These are phyloP conservation scores for Populus hybrid DNA, from an alignment of 441 rosid species.

Conservation along the genomic window DNA sequence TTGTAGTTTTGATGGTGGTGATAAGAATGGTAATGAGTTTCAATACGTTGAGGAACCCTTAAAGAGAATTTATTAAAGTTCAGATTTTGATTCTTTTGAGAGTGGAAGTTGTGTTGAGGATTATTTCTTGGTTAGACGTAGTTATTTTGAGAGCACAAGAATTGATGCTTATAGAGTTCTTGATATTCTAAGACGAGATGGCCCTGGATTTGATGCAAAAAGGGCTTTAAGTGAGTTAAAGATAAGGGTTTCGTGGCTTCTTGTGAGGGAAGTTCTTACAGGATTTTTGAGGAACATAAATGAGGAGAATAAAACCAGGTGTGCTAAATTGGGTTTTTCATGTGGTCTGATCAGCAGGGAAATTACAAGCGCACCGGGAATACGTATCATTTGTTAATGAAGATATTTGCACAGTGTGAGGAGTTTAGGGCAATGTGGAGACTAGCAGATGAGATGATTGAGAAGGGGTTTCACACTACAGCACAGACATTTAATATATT, in stretches of 20 bases:
- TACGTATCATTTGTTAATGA: conserved; percentile 72
- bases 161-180: conserved; percentile 52
- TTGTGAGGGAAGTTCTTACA: conserved; percentile 76
- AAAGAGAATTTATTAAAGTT: conserved; percentile 37
- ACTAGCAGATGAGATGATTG: conserved; percentile 78
- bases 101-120: conserved; percentile 13
- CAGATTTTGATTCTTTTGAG: conserved; percentile 30
- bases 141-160: conserved; percentile 38
- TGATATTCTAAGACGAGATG: conserved; percentile 67
- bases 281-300: conserved; percentile 53
- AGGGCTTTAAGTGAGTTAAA: conserved; percentile 50
- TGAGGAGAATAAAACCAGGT: conserved; percentile 48
- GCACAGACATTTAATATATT: conserved; percentile 77
- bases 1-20: conserved; percentile 27
- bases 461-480: conserved; percentile 68
- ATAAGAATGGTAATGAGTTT: conserved; percentile 38
- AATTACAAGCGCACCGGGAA: conserved; percentile 54
- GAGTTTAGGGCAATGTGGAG: conserved; percentile 92
- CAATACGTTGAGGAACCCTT: conserved; percentile 49
- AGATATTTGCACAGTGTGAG: conserved; percentile 70
- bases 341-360: conserved; percentile 65
- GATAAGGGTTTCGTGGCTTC: conserved; percentile 62
- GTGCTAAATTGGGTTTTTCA: conserved; percentile 76
- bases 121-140: conserved; percentile 24
- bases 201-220: conserved; percentile 64